Conservation (phyloP, 2,329 filamentous ascomycete genomes). For the Colletotrichum sidae region DNA sequence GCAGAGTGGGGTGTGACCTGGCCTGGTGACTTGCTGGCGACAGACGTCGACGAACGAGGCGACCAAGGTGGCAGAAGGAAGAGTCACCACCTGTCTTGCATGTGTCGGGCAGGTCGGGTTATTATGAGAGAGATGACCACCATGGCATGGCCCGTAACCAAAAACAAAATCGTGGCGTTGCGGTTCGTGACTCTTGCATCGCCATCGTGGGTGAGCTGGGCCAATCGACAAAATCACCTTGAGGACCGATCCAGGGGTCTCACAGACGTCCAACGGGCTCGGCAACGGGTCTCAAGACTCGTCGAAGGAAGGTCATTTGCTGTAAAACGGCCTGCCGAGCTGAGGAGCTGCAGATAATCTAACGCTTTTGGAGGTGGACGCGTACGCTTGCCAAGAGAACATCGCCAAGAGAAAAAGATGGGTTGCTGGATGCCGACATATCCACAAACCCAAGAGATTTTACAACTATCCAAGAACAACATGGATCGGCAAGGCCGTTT, state of each 20-base stretch:
- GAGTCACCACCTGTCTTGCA: neutral
- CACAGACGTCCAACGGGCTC: constrained; percentile 24
- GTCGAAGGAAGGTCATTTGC: constrained; percentile 22
- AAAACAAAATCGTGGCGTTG: constrained; percentile 7
- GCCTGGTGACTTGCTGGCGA: constrained; percentile 7
- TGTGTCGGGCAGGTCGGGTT: constrained; percentile 1
- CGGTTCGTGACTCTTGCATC: constrained; percentile 4
- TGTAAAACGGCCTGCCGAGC: constrained; percentile 28
- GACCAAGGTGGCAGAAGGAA: neutral
- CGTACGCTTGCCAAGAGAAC: constrained; percentile 32
- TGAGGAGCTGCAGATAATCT: constrained; percentile 36
- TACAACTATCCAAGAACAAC: neutral
- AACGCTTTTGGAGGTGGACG: constrained; percentile 39
- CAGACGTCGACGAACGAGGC: neutral
- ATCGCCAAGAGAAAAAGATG: constrained; percentile 34
- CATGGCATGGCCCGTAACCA: neutral
- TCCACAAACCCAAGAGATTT: constrained; percentile 9
- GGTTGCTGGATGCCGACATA: constrained; percentile 30
- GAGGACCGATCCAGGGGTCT: constrained; percentile 12
- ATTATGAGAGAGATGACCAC: constrained; percentile 11
- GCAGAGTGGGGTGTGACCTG: neutral
- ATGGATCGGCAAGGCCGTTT: constrained; percentile 19
- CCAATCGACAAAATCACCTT: constrained; percentile 7
- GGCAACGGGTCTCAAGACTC: constrained; percentile 30
- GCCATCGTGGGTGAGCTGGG: constrained; percentile 14